phyloP scores from a whole-genome alignment of 2,329 filamentous ascomycete genomes.

The Ilyonectria destructans region DNA sequence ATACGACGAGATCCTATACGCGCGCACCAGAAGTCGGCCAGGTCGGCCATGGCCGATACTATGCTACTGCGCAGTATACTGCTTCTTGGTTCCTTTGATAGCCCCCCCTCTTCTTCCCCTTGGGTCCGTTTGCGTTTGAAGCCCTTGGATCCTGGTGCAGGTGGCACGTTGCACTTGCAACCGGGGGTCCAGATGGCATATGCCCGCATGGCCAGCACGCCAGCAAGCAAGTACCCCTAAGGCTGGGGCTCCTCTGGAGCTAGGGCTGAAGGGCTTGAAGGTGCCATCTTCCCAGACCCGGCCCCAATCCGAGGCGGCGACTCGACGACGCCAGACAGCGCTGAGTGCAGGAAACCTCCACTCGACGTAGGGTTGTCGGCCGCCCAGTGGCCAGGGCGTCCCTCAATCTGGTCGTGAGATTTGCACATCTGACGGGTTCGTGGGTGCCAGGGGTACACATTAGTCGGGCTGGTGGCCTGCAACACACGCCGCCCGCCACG shows the following conservation, averaged over 20 bases:
- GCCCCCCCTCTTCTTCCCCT: background rate
- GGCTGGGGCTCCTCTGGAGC: conserved; percentile 11
- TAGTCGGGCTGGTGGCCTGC: conserved; percentile 13
- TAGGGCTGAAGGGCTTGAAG: conserved; percentile 32
- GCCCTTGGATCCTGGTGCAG: conserved; percentile 20
- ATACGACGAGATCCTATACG: conserved; percentile 19
- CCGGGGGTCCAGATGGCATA: conserved; percentile 14
- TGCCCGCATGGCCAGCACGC: conserved; percentile 16
- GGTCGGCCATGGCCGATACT: conserved; percentile 21
- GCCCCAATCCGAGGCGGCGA: conserved; percentile 17
- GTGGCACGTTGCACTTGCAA: conserved; percentile 33
- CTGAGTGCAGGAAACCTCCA: conserved; percentile 21
- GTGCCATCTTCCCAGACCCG: conserved; percentile 17
- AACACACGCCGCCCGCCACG: conserved; percentile 16
- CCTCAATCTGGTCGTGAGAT: conserved; percentile 24
- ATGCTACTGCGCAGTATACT: background rate
- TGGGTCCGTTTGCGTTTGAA: conserved; percentile 17
- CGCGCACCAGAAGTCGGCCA: conserved; percentile 18
- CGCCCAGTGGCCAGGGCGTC: conserved; percentile 11
- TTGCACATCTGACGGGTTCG: conserved; percentile 29
- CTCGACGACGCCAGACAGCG: conserved; percentile 12
- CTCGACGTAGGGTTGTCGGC: conserved; percentile 11
- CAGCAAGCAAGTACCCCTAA: conserved; percentile 1
- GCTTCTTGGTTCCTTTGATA: conserved; percentile 6
- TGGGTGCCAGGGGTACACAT: conserved; percentile 28